A percentile compares a stretch with the other conserved stretches of the same genome.
Evolutionary conservation across 2,329 filamentous ascomycete species (phyloP).

Genomic region (Pseudogymnoascus sp.): DNA sequence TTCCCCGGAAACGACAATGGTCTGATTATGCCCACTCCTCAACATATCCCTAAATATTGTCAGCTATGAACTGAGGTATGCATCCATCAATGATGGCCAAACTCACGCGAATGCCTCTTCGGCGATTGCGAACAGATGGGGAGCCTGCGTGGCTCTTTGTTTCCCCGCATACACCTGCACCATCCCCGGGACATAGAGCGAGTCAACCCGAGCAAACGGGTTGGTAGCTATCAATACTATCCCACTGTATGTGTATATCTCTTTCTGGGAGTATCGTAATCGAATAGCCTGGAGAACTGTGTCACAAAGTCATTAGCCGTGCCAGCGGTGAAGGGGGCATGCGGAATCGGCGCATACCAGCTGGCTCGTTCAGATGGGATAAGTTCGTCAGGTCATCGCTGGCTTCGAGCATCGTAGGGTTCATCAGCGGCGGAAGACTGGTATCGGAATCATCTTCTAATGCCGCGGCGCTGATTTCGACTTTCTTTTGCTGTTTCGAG

Average conservation of each 20-base stretch:
- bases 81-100: slow-evolving; percentile 2
- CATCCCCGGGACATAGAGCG: slow-evolving; percentile 97
- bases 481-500: slow-evolving; percentile 58
- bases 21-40: slow-evolving; percentile 91
- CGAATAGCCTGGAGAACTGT: slow-evolving; percentile 94
- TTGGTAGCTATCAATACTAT: slow-evolving; percentile 98
- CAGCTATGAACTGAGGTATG: slow-evolving; percentile 26
- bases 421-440: slow-evolving; percentile 87
- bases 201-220: slow-evolving; percentile 94
- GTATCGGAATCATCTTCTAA: slow-evolving; percentile 70
- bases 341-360: slow-evolving; percentile 52
- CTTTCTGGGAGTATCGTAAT: slow-evolving; percentile 93
- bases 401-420: slow-evolving; percentile 94
- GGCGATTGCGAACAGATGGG: slow-evolving; percentile 96
- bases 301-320: slow-evolving; percentile 14
- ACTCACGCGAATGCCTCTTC: slow-evolving; percentile 95
- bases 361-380: slow-evolving; percentile 96
- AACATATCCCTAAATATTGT: slow-evolving; percentile 75
- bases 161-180: slow-evolving; percentile 99
- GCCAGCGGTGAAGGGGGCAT: slow-evolving; percentile 8
- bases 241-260: slow-evolving; percentile 99
- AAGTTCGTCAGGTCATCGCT: slow-evolving; percentile 96
- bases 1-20: slow-evolving; percentile 97
- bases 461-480: slow-evolving; percentile 69
- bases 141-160: slow-evolving; percentile 90